Conservation (phyloP, 768 basidiomycete genomes). For the Tulasnella sp. region DNA sequence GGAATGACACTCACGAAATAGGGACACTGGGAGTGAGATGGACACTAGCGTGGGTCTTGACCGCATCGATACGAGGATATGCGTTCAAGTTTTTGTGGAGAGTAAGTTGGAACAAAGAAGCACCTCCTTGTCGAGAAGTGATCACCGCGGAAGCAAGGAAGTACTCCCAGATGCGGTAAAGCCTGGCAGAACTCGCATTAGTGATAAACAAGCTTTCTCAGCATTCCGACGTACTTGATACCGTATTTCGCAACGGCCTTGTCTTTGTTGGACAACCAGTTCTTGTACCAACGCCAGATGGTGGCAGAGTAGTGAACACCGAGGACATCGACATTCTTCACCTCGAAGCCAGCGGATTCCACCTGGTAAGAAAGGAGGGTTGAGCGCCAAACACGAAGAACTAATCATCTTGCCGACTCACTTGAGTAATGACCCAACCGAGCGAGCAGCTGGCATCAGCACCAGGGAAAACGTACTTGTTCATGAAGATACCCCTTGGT, state of each 20-base stretch:
- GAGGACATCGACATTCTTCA: slow-evolving; percentile 91
- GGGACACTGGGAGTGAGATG: slow-evolving; percentile 2
- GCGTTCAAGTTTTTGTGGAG: slow-evolving; percentile 97
- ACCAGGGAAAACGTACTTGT: slow-evolving; percentile 97
- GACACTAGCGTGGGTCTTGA: slow-evolving; percentile 46
- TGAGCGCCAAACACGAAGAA: background rate
- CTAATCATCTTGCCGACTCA: slow-evolving; percentile 24
- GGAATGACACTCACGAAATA: slow-evolving; percentile 1
- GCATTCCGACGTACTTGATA: slow-evolving; percentile 40
- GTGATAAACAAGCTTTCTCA: too few relatives aligned
- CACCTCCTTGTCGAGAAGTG: slow-evolving; percentile 62
- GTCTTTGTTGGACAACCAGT: slow-evolving; percentile 92
- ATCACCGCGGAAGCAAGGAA: slow-evolving; percentile 94
- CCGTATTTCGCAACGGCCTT: slow-evolving; percentile 83
- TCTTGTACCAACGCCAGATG: slow-evolving; percentile 85
- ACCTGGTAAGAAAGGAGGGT: slow-evolving; percentile 22
- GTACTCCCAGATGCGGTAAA: slow-evolving; percentile 94
- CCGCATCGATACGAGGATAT: slow-evolving; percentile 80
- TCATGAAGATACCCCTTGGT: slow-evolving; percentile 85
- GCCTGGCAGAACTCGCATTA: too few relatives aligned
- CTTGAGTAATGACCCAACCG: slow-evolving; percentile 81
- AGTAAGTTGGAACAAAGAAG: slow-evolving; percentile 93
- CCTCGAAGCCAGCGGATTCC: slow-evolving; percentile 87
- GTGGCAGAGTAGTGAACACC: slow-evolving; percentile 97
- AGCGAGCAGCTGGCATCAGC: slow-evolving; percentile 94